These are phyloP conservation scores for Cudoniella acicularis DNA, from an alignment of 495 filamentous ascomycete species.

Conservation along the genomic window DNA sequence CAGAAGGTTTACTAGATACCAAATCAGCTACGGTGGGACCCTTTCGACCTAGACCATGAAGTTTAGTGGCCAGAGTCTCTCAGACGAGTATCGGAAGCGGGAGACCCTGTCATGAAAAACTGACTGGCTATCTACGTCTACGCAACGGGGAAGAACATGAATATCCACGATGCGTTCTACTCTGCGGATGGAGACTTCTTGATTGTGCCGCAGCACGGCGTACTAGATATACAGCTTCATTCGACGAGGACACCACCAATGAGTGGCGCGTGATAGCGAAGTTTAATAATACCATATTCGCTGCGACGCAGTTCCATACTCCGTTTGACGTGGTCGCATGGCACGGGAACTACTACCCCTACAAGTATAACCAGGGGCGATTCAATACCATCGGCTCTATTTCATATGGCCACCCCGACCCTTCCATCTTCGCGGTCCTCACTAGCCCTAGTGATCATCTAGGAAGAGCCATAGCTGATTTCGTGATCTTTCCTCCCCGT, in stretches of 20 bases:
- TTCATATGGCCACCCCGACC: constrained; percentile 77
- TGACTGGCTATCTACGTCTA: constrained; percentile 82
- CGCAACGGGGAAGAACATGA: constrained; percentile 78
- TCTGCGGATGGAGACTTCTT: constrained; percentile 86
- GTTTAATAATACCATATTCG: constrained; percentile 75
- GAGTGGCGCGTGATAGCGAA: constrained; percentile 66
- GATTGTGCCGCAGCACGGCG: constrained; percentile 80
- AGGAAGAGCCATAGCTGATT: constrained; percentile 76
- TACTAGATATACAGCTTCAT: constrained; percentile 79
- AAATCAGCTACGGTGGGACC: constrained; percentile 89
- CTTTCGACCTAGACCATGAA: constrained; percentile 65
- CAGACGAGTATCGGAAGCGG: constrained; percentile 73
- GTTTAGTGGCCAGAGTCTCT: constrained; percentile 79
- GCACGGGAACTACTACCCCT: constrained; percentile 77
- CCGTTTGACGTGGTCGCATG: constrained; percentile 82
- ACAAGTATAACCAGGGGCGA: constrained; percentile 79
- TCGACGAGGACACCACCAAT: constrained; percentile 54
- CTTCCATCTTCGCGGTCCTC: constrained; percentile 76
- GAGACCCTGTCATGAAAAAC: constrained; percentile 75
- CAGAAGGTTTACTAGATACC: constrained; percentile 58
- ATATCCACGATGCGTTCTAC: constrained; percentile 66
- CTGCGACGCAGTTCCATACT: constrained; percentile 64
- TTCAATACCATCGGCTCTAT: constrained; percentile 76
- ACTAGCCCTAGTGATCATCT: constrained; percentile 57
- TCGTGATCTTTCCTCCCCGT: constrained; percentile 79